Evolutionary conservation across 1,139 yeast genomes (phyloP).

Genomic region (Debaryomycetaceae sp.): DNA sequence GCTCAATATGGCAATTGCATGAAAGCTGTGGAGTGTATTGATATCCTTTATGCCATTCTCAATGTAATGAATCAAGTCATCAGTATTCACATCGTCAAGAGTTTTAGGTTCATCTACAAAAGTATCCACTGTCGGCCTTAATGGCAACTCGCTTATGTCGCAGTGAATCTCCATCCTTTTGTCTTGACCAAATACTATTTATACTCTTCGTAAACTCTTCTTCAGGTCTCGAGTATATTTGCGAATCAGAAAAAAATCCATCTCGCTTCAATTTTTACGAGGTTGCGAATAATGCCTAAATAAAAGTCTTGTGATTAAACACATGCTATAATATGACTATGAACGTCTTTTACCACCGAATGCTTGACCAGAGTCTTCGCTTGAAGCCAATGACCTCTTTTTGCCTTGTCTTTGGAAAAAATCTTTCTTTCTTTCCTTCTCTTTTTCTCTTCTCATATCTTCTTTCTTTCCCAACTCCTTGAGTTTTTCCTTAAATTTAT

Average conservation of each 20-base stretch:
- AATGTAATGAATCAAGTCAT: constrained; percentile 35
- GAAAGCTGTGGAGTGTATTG: constrained; percentile 33
- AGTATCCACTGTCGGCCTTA: constrained; percentile 38
- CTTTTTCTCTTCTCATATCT: constrained; percentile 69
- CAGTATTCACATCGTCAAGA: constrained; percentile 33
- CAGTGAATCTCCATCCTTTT: neutral
- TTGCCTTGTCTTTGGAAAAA: constrained; percentile 72
- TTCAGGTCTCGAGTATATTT: too few relatives aligned
- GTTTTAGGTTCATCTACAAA: constrained; percentile 41
- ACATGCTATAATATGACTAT: constrained; percentile 1
- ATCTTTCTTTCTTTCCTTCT: constrained; percentile 82
- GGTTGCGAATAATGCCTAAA: neutral
- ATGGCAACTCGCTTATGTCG: constrained; percentile 21
- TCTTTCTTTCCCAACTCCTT: constrained; percentile 74
- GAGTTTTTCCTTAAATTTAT: constrained; percentile 69
- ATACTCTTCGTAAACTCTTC: too few relatives aligned
- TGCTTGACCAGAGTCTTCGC: constrained; percentile 35
- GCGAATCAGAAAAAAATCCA: too few relatives aligned
- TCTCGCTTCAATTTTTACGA: neutral
- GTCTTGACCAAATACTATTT: too few relatives aligned
- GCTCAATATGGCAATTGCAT: constrained; percentile 33
- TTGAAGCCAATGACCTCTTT: constrained; percentile 52
- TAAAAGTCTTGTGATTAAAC: neutral
- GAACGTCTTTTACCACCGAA: constrained; percentile 29
- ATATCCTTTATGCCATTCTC: constrained; percentile 27